Base-by-base conservation (phyloP, 2,329 filamentous ascomycete species). In the Meredithiella fracta region DNA sequence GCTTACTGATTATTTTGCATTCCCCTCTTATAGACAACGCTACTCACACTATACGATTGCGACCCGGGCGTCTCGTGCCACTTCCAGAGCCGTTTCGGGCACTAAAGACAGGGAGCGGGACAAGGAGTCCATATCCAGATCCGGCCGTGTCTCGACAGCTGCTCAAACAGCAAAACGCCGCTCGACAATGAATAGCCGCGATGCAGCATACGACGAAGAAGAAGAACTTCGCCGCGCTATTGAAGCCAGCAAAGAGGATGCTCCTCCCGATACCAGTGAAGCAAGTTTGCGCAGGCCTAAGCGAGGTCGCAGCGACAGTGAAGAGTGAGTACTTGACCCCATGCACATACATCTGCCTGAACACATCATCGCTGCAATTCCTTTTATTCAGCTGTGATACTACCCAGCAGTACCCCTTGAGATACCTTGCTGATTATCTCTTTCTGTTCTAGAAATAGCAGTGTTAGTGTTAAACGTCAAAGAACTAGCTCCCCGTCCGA, bases 181-280 rank as follows among this genome's bases (percentile, higher is more conserved):
- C 26, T 95, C 89, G 20, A 98, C 92, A 5, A 96, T 97, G 88
- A 95, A 97, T 65, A 98, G 92, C 67, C 82, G 91, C 60, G 85
- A 89, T 67, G 90, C 91, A 44, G 91, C 89, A 22, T 97, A 97
- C 63, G 90, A 97, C 61, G 92, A 98, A 68, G 90, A 94, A 63
- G 88, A 94, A 66, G 83, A 90, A 64, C 69, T 98, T 40, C 80
- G 89, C 55, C 80, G 86, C 62, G 92, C 91, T 29, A 89, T 98
- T 62, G 91, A 97, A 67, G 90, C 94, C 60, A 98, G 92, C 72
- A 96, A 90, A 69, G 83, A 86, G 64, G 87, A 94, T 47, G 80
- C 77, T 9, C 73, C 75, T 51, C 68, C 72, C 11, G 72, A 73
- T 9, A 68, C 74, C 34, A 65, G 67, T 11, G 80, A 83, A 37